These are phyloP conservation scores for Phycomyces blakesleeanus DNA, from an alignment of 192 early-diverging fungal species.

Conservation along the genomic window DNA sequence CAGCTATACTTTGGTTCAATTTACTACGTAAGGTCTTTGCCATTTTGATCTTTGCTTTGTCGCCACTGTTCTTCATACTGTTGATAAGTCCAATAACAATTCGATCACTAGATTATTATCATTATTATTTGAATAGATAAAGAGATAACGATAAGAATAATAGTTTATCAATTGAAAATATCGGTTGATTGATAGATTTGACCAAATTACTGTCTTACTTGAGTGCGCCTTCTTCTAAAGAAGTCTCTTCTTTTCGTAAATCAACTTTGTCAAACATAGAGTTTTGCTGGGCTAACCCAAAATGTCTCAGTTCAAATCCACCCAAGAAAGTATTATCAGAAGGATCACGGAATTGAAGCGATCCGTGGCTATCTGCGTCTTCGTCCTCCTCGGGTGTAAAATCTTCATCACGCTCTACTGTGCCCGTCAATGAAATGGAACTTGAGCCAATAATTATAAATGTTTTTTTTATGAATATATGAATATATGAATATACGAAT, in stretches of 20 bases:
- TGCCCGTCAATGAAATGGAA: not conserved
- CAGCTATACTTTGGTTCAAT: not conserved
- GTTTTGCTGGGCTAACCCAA: not conserved
- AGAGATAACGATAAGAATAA: too few species aligned
- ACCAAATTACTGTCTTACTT: slow-evolving; percentile 6
- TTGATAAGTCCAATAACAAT: slow-evolving; percentile 12
- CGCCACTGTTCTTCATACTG: slow-evolving; percentile 5
- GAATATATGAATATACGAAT: too few species aligned
- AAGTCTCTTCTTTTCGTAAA: slow-evolving; percentile 12
- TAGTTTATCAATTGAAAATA: too few species aligned
- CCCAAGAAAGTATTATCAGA: slow-evolving; percentile 13
- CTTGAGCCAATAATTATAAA: not conserved
- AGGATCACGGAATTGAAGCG: slow-evolving; percentile 15
- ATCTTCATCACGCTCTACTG: slow-evolving; percentile 6
- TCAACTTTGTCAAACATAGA: not conserved
- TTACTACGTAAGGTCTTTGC: not conserved
- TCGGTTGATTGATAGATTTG: too few species aligned
- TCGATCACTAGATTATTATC: too few species aligned
- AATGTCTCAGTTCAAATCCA: slow-evolving; percentile 16
- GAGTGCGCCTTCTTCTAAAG: slow-evolving; percentile 1
- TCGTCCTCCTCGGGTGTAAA: slow-evolving; percentile 5
- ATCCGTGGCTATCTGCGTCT: not conserved
- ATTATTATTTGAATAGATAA: too few species aligned
- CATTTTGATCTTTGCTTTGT: not conserved
- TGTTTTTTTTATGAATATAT: not conserved